A percentile compares a stretch with the other conserved stretches of the same genome.
Evolutionary conservation across 495 filamentous ascomycete species (phyloP).

Genomic region (Hyaloscypha finlandica): DNA sequence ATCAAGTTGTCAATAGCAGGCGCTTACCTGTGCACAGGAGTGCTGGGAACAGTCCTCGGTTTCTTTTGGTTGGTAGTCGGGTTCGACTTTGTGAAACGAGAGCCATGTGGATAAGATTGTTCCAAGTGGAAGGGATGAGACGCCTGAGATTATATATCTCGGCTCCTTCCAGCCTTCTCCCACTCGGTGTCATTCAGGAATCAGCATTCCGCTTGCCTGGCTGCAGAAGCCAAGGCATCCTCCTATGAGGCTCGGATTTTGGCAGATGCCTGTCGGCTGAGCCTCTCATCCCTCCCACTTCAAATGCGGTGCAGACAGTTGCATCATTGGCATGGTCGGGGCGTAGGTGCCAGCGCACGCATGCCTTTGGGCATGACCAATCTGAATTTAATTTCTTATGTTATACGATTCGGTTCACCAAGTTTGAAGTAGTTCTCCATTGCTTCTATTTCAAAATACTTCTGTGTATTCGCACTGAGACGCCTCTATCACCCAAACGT

Average conservation of each 20-base stretch:
- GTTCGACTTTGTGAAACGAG: constrained; percentile 1
- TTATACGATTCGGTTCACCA: neutral
- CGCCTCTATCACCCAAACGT: too few relatives aligned
- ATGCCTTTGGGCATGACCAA: constrained; percentile 6
- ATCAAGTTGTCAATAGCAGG: too few relatives aligned
- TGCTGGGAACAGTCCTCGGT: too few relatives aligned
- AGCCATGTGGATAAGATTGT: too few relatives aligned
- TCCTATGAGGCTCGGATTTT: constrained; percentile 16
- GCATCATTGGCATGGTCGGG: constrained; percentile 14
- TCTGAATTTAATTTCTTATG: constrained; percentile 3
- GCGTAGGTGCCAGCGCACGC: constrained; percentile 13
- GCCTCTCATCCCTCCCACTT: constrained; percentile 5
- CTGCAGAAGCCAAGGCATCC: constrained; percentile 5
- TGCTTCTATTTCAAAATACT: too few relatives aligned
- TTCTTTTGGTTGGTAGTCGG: neutral
- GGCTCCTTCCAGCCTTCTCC: constrained; percentile 8
- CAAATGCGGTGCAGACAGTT: constrained; percentile 1
- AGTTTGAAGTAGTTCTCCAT: neutral
- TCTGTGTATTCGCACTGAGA: too few relatives aligned
- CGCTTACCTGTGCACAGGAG: too few relatives aligned
- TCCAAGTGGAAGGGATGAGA: too few relatives aligned
- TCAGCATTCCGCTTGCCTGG: constrained; percentile 7
- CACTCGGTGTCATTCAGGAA: constrained; percentile 5
- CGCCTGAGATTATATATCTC: constrained; percentile 1
- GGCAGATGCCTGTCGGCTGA: constrained; percentile 11